Conservation (phyloP, 768 basidiomycete genomes). For the Russula griseocarnosa region DNA sequence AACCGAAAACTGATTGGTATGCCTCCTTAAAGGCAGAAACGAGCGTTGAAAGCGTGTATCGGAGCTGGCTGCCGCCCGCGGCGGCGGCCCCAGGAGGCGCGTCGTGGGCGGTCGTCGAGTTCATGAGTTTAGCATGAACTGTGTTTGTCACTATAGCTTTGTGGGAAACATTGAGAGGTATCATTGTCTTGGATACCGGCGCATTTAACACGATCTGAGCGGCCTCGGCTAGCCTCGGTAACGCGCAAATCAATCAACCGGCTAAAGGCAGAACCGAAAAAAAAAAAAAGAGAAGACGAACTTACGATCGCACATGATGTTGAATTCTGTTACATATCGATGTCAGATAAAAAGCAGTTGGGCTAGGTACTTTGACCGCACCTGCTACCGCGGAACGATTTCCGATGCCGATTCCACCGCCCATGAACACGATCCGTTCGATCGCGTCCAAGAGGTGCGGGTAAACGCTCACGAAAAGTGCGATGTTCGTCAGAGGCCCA, state of each 20-base stretch:
- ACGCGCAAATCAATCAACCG: not conserved
- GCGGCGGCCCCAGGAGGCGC: constrained; percentile 32
- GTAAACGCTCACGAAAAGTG: constrained; percentile 39
- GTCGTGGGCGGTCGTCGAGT: constrained; percentile 30
- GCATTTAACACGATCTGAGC: constrained; percentile 74
- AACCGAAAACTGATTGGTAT: constrained; percentile 75
- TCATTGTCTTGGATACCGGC: constrained; percentile 67
- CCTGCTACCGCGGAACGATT: constrained; percentile 76
- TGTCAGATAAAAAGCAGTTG: not conserved
- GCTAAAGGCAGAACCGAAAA: not conserved
- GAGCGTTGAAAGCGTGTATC: constrained; percentile 70
- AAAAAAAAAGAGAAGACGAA: too few species aligned
- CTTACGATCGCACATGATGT: constrained; percentile 79
- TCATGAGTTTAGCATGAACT: constrained; percentile 53
- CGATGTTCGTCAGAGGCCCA: constrained; percentile 82
- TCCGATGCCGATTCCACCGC: constrained; percentile 82
- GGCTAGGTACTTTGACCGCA: constrained; percentile 30
- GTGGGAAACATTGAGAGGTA: constrained; percentile 87
- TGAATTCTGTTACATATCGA: constrained; percentile 54
- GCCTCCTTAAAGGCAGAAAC: constrained; percentile 68
- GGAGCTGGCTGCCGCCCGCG: constrained; percentile 45
- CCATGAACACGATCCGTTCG: constrained; percentile 82
- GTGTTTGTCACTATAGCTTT: constrained; percentile 65
- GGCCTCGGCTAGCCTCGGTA: constrained; percentile 57
- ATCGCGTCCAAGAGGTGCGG: constrained; percentile 53